Conservation (phyloP, 202 grass and related monocot genomes). For the Setaria italica region DNA sequence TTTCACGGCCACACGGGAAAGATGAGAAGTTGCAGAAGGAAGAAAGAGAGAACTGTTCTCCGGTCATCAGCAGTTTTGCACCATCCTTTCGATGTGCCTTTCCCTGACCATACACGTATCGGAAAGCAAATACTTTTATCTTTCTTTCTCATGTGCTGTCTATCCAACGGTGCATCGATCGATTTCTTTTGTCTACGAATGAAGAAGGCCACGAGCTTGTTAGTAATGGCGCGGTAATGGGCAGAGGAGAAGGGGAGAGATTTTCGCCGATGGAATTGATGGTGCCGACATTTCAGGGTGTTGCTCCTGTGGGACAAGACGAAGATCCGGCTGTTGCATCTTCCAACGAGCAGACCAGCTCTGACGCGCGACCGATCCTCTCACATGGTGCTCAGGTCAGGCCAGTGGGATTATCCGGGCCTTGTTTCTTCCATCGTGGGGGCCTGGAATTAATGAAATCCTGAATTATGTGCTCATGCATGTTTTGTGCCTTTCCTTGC, state of each 20-base stretch:
- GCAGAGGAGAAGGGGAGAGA: background rate
- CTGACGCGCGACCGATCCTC: slow-evolving; percentile 3
- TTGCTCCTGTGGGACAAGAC: slow-evolving; percentile 29
- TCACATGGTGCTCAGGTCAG: slow-evolving; percentile 8
- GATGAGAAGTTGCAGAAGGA: background rate
- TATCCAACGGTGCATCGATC: background rate
- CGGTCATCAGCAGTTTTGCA: background rate
- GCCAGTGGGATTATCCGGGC: background rate
- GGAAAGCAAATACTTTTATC: background rate
- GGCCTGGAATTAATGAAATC: background rate
- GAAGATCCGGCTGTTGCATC: slow-evolving; percentile 36
- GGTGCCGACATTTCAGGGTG: slow-evolving; percentile 9
- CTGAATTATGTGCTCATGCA: background rate
- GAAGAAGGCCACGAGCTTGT: background rate
- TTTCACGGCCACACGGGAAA: background rate
- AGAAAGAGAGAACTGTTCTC: background rate
- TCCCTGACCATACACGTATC: background rate
- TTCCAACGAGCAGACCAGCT: slow-evolving; percentile 27
- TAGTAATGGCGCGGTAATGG: no score
- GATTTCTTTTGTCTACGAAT: background rate
- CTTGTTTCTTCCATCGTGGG: slow-evolving; percentile 4
- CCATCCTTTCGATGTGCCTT: background rate
- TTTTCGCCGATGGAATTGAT: slow-evolving; percentile 25
- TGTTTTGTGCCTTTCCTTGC: slow-evolving; percentile 3
- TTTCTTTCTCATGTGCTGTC: background rate